Evolutionary conservation across 495 filamentous ascomycete genomes (phyloP).

Genomic region (Hypoxylon trugodes): DNA sequence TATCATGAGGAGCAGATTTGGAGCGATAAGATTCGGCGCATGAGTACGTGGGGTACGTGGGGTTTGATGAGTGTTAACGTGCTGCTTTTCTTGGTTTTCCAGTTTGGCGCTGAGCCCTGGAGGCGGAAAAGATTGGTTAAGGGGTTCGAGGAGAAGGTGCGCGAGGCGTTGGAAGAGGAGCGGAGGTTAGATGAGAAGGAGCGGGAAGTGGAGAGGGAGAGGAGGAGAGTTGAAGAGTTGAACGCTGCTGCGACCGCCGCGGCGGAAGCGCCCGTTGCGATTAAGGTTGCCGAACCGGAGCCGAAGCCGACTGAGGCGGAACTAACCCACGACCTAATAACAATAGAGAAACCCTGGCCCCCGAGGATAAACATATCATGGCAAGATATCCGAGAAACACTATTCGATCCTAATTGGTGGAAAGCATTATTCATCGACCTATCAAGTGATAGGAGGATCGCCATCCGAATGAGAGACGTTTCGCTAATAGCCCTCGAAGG

Average conservation of each 20-base stretch:
- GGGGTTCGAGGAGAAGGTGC: conserved; percentile 72
- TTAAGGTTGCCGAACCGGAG: conserved; percentile 16
- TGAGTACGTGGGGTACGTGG: conserved; percentile 98
- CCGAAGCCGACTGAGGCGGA: neutral
- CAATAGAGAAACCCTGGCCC: conserved; percentile 5
- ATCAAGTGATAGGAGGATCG: conserved; percentile 74
- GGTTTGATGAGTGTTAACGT: conserved; percentile 97
- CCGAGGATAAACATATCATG: conserved; percentile 44
- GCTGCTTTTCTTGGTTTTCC: conserved; percentile 84
- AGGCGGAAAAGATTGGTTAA: conserved; percentile 78
- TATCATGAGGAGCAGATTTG: conserved; percentile 99
- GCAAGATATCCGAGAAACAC: conserved; percentile 45
- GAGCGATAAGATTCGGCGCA: conserved; percentile 95
- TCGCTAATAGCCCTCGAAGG: conserved; percentile 76
- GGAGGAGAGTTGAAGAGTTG: conserved; percentile 24
- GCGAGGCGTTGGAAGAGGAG: conserved; percentile 75
- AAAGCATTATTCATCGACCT: conserved; percentile 56
- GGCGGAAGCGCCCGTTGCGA: conserved; percentile 23
- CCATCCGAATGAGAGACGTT: conserved; percentile 75
- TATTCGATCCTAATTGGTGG: conserved; percentile 55
- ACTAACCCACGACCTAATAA: neutral
- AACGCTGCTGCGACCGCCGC: conserved; percentile 3
- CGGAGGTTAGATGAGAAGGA: conserved; percentile 41
- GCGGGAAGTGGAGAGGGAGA: conserved; percentile 7
- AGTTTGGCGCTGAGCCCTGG: conserved; percentile 96